Evolutionary conservation across 306 rosid genomes (phyloP), one percentile per base, ranked within the genome.

Genomic region (Clitoria ternatea): DNA sequence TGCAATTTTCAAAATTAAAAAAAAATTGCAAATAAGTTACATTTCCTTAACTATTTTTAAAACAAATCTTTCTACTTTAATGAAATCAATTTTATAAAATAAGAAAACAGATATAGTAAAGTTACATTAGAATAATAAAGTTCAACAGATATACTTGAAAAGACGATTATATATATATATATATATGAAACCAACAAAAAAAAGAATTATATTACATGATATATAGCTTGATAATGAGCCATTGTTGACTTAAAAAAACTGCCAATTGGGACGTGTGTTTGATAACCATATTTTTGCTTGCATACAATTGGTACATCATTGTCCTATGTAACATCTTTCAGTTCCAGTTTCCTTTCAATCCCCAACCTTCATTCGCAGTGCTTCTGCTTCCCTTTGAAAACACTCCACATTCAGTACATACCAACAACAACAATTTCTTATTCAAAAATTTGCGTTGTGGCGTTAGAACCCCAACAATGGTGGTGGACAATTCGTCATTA

Each of bases 401-500:
- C 23, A 55, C 39, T 55, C 20, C 62, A 55, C n/a, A n/a, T n/a
- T n/a, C n/a, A n/a, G n/a, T n/a, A n/a, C n/a, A n/a, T n/a, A n/a
- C n/a, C n/a, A n/a, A n/a, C n/a, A n/a, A n/a, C n/a, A n/a, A n/a
- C n/a, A n/a, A n/a, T n/a, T n/a, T n/a, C n/a, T n/a, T n/a, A n/a
- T n/a, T n/a, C n/a, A n/a, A n/a, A n/a, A n/a, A n/a, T n/a, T n/a
- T n/a, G n/a, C n/a, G 30, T 27, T 27, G 30, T 27, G 30, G 13
- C 9, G 27, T 33, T 44, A 29, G 59, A n/a, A n/a, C n/a, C n/a
- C n/a, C n/a, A n/a, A n/a, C n/a, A n/a, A 61, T 40, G 35, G 88
- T 89, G 98, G 85, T 90, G 76, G 96, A 86, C 69, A 78, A 71
- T 53, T 24, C n/a, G n/a, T n/a, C n/a, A n/a, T n/a, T n/a, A n/a